Evolutionary conservation across 371 early-diverging fungal species (phyloP), one percentile per base, ranked within the genome.

Genomic region (Blastocladiella emersonii): DNA sequence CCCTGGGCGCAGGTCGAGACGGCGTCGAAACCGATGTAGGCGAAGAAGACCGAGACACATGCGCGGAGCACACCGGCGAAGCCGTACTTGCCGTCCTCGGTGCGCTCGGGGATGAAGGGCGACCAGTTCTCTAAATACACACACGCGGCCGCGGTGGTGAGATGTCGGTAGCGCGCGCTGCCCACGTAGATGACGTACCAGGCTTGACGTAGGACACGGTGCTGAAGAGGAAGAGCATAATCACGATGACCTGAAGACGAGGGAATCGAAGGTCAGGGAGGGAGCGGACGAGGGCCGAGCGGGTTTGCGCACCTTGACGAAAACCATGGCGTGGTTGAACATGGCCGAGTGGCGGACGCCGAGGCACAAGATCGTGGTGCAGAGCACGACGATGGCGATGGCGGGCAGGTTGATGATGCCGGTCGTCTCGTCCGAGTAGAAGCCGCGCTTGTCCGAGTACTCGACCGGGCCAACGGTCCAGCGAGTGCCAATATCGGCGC

Each of bases 1-100:
- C n/a, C 95, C 71, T 88, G 13, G 39, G 13, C 5, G 39, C 5
- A 13, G 13, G 13, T 5, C 39, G 39, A 8, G 39, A 13, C 87
- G 13, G 90, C 82, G 70, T 92, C 94, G 71, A 91, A 92, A 25
- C 93, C 92, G 70, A 89, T 86, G 65, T 89, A 92, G n/a, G 89
- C 83, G 59, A 59, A 43, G 15, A 59, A 43, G 8, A 59, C 44
- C 32, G n/a, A 30, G n/a, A 36, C 8, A 12, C 25, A 81, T 8
- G 82, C 90, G 41, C 85, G 77, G 64, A 90, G 80, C 17, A 93
- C 68, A 35, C 92, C 93, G 10, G 69, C 7, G 43, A 67, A 41
- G n/a, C 69, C 73, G 56, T 62, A 65, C 44, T 41, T 56, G 27
- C 34, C 61, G 8, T 59, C 64, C 39, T 67, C 66, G 27, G 45